Conservation (phyloP, 2,329 filamentous ascomycete genomes). For the Xylaria sp. region DNA sequence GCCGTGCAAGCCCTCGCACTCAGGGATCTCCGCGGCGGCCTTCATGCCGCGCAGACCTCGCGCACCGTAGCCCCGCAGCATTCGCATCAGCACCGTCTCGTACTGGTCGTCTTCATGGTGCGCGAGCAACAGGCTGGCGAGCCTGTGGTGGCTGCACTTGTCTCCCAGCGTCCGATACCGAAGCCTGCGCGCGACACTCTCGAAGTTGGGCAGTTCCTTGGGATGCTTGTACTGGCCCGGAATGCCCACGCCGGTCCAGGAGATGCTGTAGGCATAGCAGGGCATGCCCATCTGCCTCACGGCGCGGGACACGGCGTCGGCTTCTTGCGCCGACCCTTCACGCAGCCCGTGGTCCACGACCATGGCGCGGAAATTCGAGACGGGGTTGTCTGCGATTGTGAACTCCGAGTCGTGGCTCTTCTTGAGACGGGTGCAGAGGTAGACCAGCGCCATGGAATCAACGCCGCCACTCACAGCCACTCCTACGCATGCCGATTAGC, state of each 20-base stretch:
- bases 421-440: constrained; percentile 69
- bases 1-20: constrained; percentile 80
- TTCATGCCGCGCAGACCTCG: constrained; percentile 79
- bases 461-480: constrained; percentile 92
- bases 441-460: constrained; percentile 96
- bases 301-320: constrained; percentile 56
- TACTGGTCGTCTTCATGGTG: constrained; percentile 93
- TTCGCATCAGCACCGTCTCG: constrained; percentile 86
- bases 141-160: constrained; percentile 62
- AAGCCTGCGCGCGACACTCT: constrained; percentile 77
- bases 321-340: constrained; percentile 63
- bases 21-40: constrained; percentile 76
- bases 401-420: constrained; percentile 50
- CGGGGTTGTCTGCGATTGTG: constrained; percentile 59
- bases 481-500: constrained; percentile 56
- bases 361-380: constrained; percentile 56
- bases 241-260: constrained; percentile 61
- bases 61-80: constrained; percentile 74
- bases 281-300: constrained; percentile 52
- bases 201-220: constrained; percentile 71
- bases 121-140: constrained; percentile 76
- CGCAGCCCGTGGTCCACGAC: constrained; percentile 70
- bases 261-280: constrained; percentile 50
- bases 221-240: constrained; percentile 49
- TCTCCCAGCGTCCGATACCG: constrained; percentile 78